Evolutionary conservation across 108 stramenopile species (phyloP).

Genomic region (Epithemia pelagica): DNA sequence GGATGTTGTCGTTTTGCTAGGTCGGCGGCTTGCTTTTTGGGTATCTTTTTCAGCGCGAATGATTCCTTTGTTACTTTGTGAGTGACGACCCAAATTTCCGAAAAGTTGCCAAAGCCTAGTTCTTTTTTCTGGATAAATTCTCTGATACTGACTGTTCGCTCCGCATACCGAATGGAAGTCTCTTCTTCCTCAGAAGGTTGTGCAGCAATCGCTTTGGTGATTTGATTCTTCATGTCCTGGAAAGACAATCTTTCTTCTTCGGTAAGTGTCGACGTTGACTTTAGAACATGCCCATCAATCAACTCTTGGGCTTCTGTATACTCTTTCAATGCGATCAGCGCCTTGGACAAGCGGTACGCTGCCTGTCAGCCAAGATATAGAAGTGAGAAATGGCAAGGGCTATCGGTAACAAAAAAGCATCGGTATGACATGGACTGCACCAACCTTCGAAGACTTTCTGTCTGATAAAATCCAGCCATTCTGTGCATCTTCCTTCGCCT

Average conservation of each 20-base stretch:
- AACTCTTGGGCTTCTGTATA: conserved; percentile 33
- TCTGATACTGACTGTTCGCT: conserved; percentile 56
- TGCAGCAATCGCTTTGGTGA: conserved; percentile 12
- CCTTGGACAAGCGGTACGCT: conserved; percentile 69
- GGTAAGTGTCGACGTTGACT: neutral
- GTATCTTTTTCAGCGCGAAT: conserved; percentile 94
- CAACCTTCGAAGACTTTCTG: neutral
- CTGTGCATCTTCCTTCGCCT: conserved; percentile 49
- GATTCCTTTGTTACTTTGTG: conserved; percentile 79
- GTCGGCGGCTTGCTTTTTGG: conserved; percentile 84
- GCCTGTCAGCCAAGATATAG: conserved; percentile 48
- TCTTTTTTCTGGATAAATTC: conserved; percentile 61
- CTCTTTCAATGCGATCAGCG: conserved; percentile 49
- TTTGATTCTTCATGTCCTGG: conserved; percentile 12
- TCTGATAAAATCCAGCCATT: conserved; percentile 34
- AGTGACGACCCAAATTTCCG: conserved; percentile 61
- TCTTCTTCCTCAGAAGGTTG: neutral
- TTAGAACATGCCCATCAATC: conserved; percentile 16
- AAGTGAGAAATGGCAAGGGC: conserved; percentile 28
- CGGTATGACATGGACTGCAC: neutral
- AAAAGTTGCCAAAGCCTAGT: conserved; percentile 86
- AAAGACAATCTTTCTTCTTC: conserved; percentile 16
- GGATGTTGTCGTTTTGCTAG: conserved; percentile 90
- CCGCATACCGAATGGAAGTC: conserved; percentile 49
- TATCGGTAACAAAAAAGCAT: neutral